These are phyloP conservation scores for Barnettozyma sp. DNA, from an alignment of 805 yeast genomes.

Conservation along the genomic window DNA sequence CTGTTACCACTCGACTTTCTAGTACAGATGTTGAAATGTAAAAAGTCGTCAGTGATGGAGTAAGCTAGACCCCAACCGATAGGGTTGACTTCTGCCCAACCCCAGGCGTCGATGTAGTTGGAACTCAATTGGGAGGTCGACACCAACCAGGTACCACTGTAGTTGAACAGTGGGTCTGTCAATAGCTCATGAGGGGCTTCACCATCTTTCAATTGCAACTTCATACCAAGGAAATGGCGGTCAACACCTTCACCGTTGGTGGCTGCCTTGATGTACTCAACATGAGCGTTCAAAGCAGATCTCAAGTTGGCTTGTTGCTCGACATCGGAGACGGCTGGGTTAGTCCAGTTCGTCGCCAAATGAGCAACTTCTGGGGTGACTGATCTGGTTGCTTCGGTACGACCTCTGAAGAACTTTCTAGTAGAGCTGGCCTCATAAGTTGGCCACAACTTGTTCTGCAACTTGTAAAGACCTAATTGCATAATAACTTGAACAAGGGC, in stretches of 20 bases:
- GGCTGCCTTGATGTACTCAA: slow-evolving; percentile 66
- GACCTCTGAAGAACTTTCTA: slow-evolving; percentile 77
- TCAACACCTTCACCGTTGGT: slow-evolving; percentile 86
- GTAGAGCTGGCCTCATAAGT: slow-evolving; percentile 97
- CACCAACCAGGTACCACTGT: slow-evolving; percentile 78
- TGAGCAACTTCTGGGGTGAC: slow-evolving; percentile 65
- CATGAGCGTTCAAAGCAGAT: slow-evolving; percentile 68
- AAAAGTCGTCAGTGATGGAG: slow-evolving; percentile 79
- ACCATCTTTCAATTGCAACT: slow-evolving; percentile 55
- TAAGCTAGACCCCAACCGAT: slow-evolving; percentile 93
- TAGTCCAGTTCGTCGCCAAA: slow-evolving; percentile 71
- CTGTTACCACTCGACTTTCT: slow-evolving; percentile 54
- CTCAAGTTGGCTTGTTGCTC: slow-evolving; percentile 64
- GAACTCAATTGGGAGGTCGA: slow-evolving; percentile 88
- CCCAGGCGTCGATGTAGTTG: slow-evolving; percentile 82
- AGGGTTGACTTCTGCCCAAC: slow-evolving; percentile 92
- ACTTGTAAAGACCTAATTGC: slow-evolving; percentile 84
- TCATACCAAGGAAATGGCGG: slow-evolving; percentile 87
- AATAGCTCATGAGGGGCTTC: slow-evolving; percentile 59
- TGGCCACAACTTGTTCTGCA: slow-evolving; percentile 74
- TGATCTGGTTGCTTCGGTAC: slow-evolving; percentile 90
- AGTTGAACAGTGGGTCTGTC: slow-evolving; percentile 66
- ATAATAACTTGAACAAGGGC: slow-evolving; percentile 86
- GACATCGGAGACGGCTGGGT: slow-evolving; percentile 36
- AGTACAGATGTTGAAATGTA: slow-evolving; percentile 79